These are phyloP conservation scores for Ottelia alismoides DNA, from an alignment of 106 monocot genomes.

Conservation along the genomic window DNA sequence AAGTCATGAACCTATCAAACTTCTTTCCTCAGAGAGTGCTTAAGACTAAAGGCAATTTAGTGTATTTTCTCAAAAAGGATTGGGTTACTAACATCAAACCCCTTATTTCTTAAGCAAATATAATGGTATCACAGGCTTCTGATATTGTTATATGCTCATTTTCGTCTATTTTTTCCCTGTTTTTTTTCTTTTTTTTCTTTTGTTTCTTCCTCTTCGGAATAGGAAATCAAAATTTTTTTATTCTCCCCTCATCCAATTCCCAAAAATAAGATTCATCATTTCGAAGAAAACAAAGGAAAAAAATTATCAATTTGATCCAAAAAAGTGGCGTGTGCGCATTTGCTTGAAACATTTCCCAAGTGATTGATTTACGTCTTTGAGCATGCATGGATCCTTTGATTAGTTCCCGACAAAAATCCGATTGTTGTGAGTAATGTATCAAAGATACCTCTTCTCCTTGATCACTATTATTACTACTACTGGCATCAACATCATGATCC, in stretches of 20 bases:
- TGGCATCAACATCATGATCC: no score
- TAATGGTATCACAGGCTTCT: no score
- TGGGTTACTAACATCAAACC: no score
- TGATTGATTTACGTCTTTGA: slow-evolving; percentile 7
- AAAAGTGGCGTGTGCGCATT: slow-evolving; percentile 11
- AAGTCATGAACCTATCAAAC: no score
- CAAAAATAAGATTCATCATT: background rate
- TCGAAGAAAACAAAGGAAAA: background rate
- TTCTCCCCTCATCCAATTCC: background rate
- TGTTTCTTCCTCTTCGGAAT: background rate
- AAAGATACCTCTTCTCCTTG: slow-evolving; percentile 6
- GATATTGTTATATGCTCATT: no score
- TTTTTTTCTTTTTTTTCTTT: no score
- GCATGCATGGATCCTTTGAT: slow-evolving; percentile 12
- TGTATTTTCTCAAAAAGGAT: no score
- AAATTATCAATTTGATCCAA: slow-evolving; percentile 1
- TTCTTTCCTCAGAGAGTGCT: no score
- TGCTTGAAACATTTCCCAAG: slow-evolving; percentile 11
- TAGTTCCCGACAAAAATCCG: slow-evolving; percentile 5
- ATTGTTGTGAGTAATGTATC: slow-evolving; percentile 9
- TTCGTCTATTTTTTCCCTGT: no score
- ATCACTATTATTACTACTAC: no score
- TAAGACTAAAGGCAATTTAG: no score
- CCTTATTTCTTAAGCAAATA: no score
- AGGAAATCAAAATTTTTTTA: background rate